Base-by-base conservation (phyloP, 768 basidiomycete species). In the Russula sp. region DNA sequence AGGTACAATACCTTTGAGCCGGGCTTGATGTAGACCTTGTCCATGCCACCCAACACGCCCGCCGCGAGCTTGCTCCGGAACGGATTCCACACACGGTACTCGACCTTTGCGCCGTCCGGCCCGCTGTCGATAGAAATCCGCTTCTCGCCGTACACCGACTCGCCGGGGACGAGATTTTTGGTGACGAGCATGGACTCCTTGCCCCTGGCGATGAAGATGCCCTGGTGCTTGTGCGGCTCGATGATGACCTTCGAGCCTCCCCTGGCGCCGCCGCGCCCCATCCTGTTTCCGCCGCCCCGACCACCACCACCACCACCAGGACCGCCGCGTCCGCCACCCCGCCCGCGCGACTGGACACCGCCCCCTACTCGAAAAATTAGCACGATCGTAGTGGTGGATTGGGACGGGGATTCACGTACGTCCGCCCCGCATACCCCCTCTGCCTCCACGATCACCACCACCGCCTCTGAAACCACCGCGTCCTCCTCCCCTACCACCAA, bases 1-100 rank as follows among this genome's bases (percentile, higher is more conserved):
- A 99, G 84, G 78, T 98, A 99, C 61, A 99, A 77, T 51, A 98
- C 96, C 80, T 97, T 98, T 70, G 88, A 86, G 63, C 97, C 97
- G 32, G 97, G 97, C 59, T 79, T 82, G 73, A 99, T 94, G 77
- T 82, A 94, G 70, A 98, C 93, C 61, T 92, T 78, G 71, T 98
- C 97, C 76, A 99, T 78, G 71, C 97, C 97, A 66, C 94, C 92
- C 63, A 98, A 79, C 55, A 98, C 91, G 75, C 97, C 97, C 42
- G 97, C 97, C 35, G 97, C 97, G 68, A 99, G 75, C 80, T 98
- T 99, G 73, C 84, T 86, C 68, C 97, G 84, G 86, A 99, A 99
- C 52, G 97, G 97, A 79, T 99, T 99, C 97, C 97, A 99, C 35
- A 99, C 97, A 59, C 97, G 83, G 77, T 98, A 99, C 77, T 99